phyloP scores from a whole-genome alignment of 345 rosid species.

The Leavenworthia alabamica region DNA sequence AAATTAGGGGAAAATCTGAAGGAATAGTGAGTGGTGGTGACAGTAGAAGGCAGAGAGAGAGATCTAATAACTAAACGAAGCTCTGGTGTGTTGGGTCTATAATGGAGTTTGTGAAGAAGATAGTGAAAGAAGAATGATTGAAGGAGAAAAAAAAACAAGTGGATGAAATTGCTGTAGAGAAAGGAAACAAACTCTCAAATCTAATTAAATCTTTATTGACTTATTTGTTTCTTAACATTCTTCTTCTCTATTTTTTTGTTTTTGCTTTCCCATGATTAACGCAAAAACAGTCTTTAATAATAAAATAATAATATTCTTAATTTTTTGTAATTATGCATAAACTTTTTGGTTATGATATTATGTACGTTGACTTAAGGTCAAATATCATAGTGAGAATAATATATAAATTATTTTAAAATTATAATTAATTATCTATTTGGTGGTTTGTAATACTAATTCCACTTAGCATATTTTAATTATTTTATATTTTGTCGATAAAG shows the following conservation, averaged over 20 bases:
- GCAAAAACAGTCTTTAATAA: not conserved
- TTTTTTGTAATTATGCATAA: not conserved
- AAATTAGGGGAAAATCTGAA: not conserved
- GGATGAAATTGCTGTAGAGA: conserved; percentile 19
- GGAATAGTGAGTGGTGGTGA: too few species aligned
- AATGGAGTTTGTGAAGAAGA: conserved; percentile 18
- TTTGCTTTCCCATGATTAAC: too few species aligned
- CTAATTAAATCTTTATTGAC: conserved; percentile 31
- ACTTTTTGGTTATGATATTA: not conserved
- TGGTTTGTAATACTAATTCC: conserved; percentile 31
- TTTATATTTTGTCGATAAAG: conserved; percentile 15
- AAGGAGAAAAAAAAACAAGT: conserved; percentile 26
- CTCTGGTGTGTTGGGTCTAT: not conserved
- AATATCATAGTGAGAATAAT: not conserved
- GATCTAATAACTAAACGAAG: conserved; percentile 12
- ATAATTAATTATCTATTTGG: not conserved
- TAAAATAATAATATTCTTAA: not conserved
- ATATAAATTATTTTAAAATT: not conserved
- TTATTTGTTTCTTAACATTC: not conserved
- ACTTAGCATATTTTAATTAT: conserved; percentile 18
- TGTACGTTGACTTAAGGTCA: not conserved
- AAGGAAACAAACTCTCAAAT: conserved; percentile 15
- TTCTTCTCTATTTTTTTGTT: too few species aligned
- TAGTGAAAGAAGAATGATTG: conserved; percentile 24
- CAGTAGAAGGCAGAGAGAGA: not conserved